These are phyloP conservation scores for Backusella tuberculispora DNA, from an alignment of 192 early-diverging fungal genomes.

Conservation along the genomic window DNA sequence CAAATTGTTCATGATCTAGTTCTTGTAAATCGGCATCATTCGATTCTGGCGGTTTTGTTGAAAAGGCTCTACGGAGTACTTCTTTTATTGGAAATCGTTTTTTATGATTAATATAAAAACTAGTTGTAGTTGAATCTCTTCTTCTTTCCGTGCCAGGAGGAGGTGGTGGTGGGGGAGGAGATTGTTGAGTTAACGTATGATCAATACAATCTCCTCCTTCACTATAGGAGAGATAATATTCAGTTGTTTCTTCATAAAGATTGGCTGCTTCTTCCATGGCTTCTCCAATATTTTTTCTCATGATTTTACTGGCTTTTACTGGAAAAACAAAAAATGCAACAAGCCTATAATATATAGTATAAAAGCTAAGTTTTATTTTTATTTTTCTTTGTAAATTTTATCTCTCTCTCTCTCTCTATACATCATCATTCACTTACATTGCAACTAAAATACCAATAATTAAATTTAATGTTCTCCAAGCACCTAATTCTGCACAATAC, in stretches of 20 bases:
- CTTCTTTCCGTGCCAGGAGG: not conserved
- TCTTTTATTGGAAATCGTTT: not conserved
- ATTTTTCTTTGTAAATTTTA: not conserved
- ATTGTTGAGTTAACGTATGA: not conserved
- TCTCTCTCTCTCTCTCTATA: too few relatives aligned
- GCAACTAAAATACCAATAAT: conserved; percentile 23
- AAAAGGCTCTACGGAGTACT: conserved; percentile 4
- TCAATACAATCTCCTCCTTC: not conserved
- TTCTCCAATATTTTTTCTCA: conserved; percentile 22
- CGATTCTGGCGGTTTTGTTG: not conserved
- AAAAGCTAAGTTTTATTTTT: not conserved
- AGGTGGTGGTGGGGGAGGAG: not conserved
- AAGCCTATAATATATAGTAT: not conserved
- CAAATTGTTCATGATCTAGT: not conserved
- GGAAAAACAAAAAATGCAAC: conserved; percentile 24
- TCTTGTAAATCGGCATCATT: not conserved
- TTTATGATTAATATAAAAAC: conserved; percentile 5
- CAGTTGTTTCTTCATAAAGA: conserved; percentile 24
- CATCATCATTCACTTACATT: conserved; percentile 5
- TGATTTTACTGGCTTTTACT: conserved; percentile 19
- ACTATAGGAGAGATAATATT: conserved; percentile 2
- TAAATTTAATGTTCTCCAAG: conserved; percentile 23
- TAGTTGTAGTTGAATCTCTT: not conserved
- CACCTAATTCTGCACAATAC: not conserved
- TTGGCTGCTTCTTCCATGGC: conserved; percentile 26